Evolutionary conservation across 805 yeast genomes (phyloP).

Genomic region (Ogataea nakhonphanomensis): DNA sequence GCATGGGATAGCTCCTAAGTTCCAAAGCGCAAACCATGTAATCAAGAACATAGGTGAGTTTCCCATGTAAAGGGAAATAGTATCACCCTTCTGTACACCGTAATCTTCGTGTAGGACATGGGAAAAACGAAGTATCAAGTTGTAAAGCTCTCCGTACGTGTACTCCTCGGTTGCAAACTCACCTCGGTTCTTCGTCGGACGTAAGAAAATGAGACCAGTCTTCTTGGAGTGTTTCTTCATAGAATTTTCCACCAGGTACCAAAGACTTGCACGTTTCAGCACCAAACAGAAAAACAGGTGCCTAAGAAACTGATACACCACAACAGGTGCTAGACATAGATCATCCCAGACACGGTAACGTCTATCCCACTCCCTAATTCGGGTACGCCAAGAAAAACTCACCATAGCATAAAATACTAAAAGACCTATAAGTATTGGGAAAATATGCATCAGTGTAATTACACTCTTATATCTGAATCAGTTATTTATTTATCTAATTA

Average conservation of each 20-base stretch:
- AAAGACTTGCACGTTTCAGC: conserved; percentile 51
- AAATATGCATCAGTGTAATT: too few relatives aligned
- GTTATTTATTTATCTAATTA: too few relatives aligned
- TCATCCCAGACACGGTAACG: conserved; percentile 50
- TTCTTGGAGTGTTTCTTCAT: conserved; percentile 48
- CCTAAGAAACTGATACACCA: conserved; percentile 38
- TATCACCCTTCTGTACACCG: conserved; percentile 62
- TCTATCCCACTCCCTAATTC: conserved; percentile 32
- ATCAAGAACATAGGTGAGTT: conserved; percentile 81
- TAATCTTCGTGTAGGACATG: conserved; percentile 59
- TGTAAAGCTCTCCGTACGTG: conserved; percentile 69
- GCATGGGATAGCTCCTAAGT: conserved; percentile 85
- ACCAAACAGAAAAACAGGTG: conserved; percentile 36
- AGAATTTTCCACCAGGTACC: conserved; percentile 66
- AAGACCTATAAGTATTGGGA: too few relatives aligned
- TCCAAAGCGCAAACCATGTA: conserved; percentile 85
- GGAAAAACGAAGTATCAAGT: conserved; percentile 62
- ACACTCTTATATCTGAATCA: neutral
- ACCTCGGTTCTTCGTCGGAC: conserved; percentile 40
- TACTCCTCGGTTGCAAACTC: conserved; percentile 56
- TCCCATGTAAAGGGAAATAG: conserved; percentile 71
- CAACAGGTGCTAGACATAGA: conserved; percentile 44
- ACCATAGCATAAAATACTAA: too few relatives aligned
- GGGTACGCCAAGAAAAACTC: too few relatives aligned
- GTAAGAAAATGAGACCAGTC: conserved; percentile 61